A percentile compares a stretch with the other conserved stretches of the same genome.
These are phyloP conservation scores for Botrytis sinoallii DNA, from an alignment of 2,329 filamentous ascomycete species.

Conservation along the genomic window DNA sequence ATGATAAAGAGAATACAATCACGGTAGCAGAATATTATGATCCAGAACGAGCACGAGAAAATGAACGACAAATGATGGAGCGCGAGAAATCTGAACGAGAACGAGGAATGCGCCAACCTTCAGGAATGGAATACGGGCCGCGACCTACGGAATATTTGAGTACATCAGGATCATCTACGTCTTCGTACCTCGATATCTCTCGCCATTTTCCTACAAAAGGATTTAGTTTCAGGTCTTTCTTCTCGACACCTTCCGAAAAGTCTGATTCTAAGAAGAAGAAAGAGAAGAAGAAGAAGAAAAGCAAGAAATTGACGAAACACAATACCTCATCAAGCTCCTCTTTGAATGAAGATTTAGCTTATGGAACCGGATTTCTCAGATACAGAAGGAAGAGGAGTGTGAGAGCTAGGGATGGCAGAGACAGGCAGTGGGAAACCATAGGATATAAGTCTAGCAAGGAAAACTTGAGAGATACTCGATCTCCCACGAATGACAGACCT, in stretches of 20 bases:
- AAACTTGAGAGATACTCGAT: slow-evolving; percentile 11
- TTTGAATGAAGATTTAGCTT: slow-evolving; percentile 65
- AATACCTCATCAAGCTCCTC: slow-evolving; percentile 65
- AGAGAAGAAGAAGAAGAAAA: slow-evolving; percentile 10
- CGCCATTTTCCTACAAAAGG: slow-evolving; percentile 48
- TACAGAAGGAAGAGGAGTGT: slow-evolving; percentile 30
- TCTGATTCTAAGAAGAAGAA: slow-evolving; percentile 29
- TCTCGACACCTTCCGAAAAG: slow-evolving; percentile 55
- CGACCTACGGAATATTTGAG: slow-evolving; percentile 20
- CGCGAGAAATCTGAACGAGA: slow-evolving; percentile 11
- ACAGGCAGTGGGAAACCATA: slow-evolving; percentile 32
- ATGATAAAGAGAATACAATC: slow-evolving; percentile 23
- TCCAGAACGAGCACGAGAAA: slow-evolving; percentile 21
- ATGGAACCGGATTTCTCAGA: slow-evolving; percentile 55
- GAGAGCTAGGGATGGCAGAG: slow-evolving; percentile 32
- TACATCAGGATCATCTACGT: slow-evolving; percentile 31
- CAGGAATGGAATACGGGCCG: slow-evolving; percentile 26
- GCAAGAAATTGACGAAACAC: slow-evolving; percentile 7
- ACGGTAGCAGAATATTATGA: slow-evolving; percentile 24
- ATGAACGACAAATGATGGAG: slow-evolving; percentile 19
- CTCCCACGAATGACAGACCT: slow-evolving; percentile 34
- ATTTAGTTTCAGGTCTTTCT: slow-evolving; percentile 59
- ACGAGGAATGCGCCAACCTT: slow-evolving; percentile 9
- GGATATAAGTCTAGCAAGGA: slow-evolving; percentile 25
- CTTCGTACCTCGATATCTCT: slow-evolving; percentile 61